phyloP scores from a whole-genome alignment of 192 early-diverging fungal species.

The Phlyctochytrium bullatum region DNA sequence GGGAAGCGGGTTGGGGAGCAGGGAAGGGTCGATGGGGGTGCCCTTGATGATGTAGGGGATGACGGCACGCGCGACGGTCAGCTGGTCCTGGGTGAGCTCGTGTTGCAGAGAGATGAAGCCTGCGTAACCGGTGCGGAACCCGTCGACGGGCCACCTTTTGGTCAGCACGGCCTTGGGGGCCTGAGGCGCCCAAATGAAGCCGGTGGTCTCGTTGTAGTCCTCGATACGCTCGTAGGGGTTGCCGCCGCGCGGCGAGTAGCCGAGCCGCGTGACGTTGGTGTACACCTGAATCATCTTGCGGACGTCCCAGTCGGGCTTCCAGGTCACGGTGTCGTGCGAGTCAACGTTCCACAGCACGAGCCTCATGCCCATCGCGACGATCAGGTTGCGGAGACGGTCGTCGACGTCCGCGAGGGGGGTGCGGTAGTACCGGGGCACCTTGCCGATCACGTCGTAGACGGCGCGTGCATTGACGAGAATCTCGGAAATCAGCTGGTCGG shows the following conservation, averaged over 20 bases:
- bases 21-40: too few relatives aligned
- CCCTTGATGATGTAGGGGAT: constrained; percentile 3
- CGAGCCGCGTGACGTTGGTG: too few relatives aligned
- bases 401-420: constrained; percentile 69
- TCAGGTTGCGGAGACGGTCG: constrained; percentile 59
- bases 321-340: constrained; percentile 38
- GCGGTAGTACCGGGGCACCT: constrained; percentile 45
- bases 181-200: too few relatives aligned
- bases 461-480: constrained; percentile 59
- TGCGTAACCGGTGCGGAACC: too few relatives aligned
- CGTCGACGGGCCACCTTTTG: too few relatives aligned
- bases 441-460: constrained; percentile 33
- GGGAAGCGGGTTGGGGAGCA: too few relatives aligned
- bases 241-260: too few relatives aligned
- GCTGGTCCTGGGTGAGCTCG: constrained; percentile 8
- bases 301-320: too few relatives aligned
- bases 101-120: constrained; percentile 24
- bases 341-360: constrained; percentile 44
- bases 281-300: too few relatives aligned
- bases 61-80: constrained; percentile 11
- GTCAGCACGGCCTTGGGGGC: too few relatives aligned
- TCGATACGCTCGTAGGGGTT: too few relatives aligned
- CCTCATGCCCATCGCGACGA: constrained; percentile 50
- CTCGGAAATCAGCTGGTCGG: constrained; percentile 66
- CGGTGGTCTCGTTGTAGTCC: too few relatives aligned